phyloP scores from a whole-genome alignment of 805 yeast genomes.

The Candida nitratophila region DNA sequence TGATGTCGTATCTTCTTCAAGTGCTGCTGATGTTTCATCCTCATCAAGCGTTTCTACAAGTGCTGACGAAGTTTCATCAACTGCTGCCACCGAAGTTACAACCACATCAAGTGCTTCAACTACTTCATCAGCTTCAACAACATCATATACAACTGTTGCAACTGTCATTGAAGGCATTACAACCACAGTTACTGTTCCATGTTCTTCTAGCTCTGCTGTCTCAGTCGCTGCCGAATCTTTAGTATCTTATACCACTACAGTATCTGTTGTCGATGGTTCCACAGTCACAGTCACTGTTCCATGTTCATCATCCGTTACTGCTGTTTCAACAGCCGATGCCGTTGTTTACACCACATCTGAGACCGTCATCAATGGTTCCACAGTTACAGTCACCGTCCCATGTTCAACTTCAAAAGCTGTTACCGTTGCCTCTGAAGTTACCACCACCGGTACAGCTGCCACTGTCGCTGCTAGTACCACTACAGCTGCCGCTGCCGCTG shows the following conservation, averaged over 20 bases:
- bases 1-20: no score
- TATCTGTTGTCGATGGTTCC: conserved; percentile 1
- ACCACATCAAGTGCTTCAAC: no score
- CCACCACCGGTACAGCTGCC: background rate
- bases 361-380: conserved; percentile 4
- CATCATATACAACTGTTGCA: background rate
- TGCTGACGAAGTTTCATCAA: no score
- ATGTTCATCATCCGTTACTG: background rate
- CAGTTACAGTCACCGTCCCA: conserved; percentile 7
- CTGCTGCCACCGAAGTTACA: no score
- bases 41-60: no score
- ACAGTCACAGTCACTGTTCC: conserved; percentile 5
- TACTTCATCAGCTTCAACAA: background rate
- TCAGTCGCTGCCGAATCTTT: conserved; percentile 1
- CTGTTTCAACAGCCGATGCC: conserved; percentile 5
- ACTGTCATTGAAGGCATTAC: background rate
- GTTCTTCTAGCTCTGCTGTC: conserved; percentile 6
- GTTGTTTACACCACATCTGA: conserved; percentile 8
- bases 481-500: background rate
- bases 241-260: conserved; percentile 4
- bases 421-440: background rate
- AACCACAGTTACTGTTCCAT: background rate
- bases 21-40: no score
- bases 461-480: background rate
- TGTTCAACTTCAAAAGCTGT: background rate